Base-by-base conservation (phyloP, 2,329 filamentous ascomycete species). In the Ophiostoma tasmaniense region DNA sequence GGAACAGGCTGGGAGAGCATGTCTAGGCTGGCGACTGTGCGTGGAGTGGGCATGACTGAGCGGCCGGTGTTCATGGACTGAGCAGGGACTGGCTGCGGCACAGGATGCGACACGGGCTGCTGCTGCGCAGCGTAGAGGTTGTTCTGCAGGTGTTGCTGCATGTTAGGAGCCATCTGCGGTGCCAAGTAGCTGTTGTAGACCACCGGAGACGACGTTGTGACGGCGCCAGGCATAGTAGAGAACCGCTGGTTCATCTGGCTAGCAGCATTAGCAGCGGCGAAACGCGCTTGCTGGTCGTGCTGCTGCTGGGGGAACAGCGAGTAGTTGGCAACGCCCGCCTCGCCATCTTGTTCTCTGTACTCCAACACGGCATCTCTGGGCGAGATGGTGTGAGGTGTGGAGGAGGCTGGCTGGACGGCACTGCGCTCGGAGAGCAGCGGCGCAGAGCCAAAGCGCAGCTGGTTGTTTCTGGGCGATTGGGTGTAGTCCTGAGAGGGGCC, bases 321-420 rank as follows among this genome's bases (percentile, higher is more conserved):
- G 74, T 90, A 87, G 70, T 87, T 87, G 4, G 85, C 20, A 2
- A 39, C 80, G 65, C 90, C 67, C 14, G 28, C 66, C 3, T 71
- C 89, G 22, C 89, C 88, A 2, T 93, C 90, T 0, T 82, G 79
- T 52, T 95, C 92, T 71, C 89, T 86, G 76, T 93, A 97, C 71
- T 97, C 93, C 66, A 97, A 80, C 70, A 96, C 80, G 1, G 93
- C 91, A 75, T 98, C 94, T 79, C 96, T 96, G 30, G 94, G 95
- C 1, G 94, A 98, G 64, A 99, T 97, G 0, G 94, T 97, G 78
- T 92, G 91, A n/a, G 89, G 84, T 0, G 83, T 84, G 11, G 82
- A 77, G 0, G 82, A 80, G 64, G 83, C 78, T 79, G 73, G 73
- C 75, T 74, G 42, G 72, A 79, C 75, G 30, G n/a, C 87, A 83